Conservation (phyloP, 2,329 filamentous ascomycete species). For the Neopestalotiopsis rosae region DNA sequence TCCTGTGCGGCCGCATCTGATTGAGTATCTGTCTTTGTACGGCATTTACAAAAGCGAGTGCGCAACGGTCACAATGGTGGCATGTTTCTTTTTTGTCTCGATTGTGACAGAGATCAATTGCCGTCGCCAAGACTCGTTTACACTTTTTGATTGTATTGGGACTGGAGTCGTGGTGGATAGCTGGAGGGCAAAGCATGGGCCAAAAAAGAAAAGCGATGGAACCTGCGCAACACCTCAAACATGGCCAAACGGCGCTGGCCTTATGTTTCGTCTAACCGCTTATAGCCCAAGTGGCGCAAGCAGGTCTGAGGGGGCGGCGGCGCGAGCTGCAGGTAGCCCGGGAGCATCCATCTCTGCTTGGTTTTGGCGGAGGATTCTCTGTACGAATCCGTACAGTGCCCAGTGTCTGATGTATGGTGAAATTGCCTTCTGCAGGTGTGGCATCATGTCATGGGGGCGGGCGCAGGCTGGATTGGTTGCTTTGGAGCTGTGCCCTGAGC, state of each 20-base stretch:
- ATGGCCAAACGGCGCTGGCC: background rate
- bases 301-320: background rate
- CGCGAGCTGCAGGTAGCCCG: background rate
- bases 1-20: too few species aligned
- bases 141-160: too few species aligned
- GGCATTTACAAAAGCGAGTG: too few species aligned
- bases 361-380: background rate
- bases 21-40: too few species aligned
- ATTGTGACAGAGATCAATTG: background rate
- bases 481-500: background rate
- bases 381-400: background rate
- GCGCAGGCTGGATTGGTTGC: background rate
- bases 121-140: background rate
- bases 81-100: background rate
- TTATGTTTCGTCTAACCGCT: background rate
- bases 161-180: too few species aligned
- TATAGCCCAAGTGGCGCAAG: background rate
- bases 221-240: background rate
- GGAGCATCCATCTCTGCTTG: background rate
- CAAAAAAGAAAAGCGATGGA: background rate
- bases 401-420: background rate
- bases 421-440: slow-evolving; percentile 10
- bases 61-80: background rate
- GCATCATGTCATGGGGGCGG: slow-evolving; percentile 1
- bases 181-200: background rate